These are phyloP conservation scores for Pythium pyrilobum DNA, from an alignment of 352 stramenopile species.

Conservation along the genomic window DNA sequence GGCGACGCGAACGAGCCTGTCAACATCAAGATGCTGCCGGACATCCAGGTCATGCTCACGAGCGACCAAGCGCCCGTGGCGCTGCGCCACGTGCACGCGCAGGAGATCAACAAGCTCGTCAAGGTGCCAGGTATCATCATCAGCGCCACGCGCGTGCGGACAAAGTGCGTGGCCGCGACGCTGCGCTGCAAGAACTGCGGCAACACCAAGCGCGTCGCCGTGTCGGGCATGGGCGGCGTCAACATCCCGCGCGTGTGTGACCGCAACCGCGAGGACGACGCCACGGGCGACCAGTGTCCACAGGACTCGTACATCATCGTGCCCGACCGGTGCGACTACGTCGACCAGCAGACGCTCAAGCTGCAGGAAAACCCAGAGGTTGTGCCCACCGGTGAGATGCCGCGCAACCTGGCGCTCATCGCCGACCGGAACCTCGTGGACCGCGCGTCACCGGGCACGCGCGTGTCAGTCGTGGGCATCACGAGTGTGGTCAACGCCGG, in stretches of 20 bases:
- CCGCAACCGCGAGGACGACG: constrained; percentile 51
- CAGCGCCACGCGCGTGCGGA: constrained; percentile 90
- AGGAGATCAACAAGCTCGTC: constrained; percentile 88
- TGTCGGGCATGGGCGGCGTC: constrained; percentile 65
- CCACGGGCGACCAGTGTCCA: constrained; percentile 51
- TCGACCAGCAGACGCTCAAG: constrained; percentile 99
- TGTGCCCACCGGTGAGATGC: constrained; percentile 98
- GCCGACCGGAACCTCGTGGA: constrained; percentile 96
- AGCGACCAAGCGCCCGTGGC: constrained; percentile 69
- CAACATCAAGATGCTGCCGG: constrained; percentile 41
- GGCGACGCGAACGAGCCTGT: constrained; percentile 15
- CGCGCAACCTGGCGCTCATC: constrained; percentile 92
- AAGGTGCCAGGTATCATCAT: constrained; percentile 97
- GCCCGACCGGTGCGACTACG: constrained; percentile 92
- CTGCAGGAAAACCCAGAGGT: constrained; percentile 95
- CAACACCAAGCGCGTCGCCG: constrained; percentile 59
- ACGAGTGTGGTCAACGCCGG: constrained; percentile 90
- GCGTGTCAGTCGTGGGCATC: constrained; percentile 95
- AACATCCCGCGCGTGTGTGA: constrained; percentile 83
- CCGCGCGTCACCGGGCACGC: constrained; percentile 92
- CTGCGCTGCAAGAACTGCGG: constrained; percentile 90
- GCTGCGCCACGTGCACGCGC: constrained; percentile 79
- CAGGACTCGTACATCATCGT: constrained; percentile 93
- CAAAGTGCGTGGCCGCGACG: constrained; percentile 89
- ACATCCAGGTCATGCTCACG: constrained; percentile 79